Conservation (phyloP, 805 yeast genomes). For the Candida sithepensis region DNA sequence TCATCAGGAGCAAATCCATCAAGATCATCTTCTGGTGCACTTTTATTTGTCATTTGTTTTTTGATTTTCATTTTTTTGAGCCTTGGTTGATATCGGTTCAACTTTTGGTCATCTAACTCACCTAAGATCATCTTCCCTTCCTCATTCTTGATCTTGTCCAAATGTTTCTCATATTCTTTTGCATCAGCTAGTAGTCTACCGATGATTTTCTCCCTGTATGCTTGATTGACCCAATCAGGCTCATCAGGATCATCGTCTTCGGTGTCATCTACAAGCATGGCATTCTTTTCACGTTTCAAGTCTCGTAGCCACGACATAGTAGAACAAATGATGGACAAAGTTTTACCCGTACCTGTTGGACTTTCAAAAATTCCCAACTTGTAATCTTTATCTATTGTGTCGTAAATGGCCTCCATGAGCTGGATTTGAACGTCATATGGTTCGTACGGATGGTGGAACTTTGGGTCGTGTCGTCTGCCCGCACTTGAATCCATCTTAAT, state of each 20-base stretch:
- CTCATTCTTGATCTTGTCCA: conserved; percentile 33
- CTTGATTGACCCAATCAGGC: conserved; percentile 38
- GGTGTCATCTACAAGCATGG: conserved; percentile 8
- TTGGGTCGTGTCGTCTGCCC: neutral
- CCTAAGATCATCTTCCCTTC: conserved; percentile 21
- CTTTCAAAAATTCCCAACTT: conserved; percentile 84
- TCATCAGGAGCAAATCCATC: conserved; percentile 33
- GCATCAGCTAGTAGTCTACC: conserved; percentile 27
- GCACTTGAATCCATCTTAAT: neutral
- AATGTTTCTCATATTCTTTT: conserved; percentile 38
- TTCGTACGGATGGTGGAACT: conserved; percentile 69
- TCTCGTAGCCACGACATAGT: conserved; percentile 71
- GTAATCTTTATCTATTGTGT: conserved; percentile 45
- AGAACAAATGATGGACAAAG: conserved; percentile 81
- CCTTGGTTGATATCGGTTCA: conserved; percentile 10
- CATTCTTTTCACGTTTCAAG: conserved; percentile 35
- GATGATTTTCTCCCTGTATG: conserved; percentile 32
- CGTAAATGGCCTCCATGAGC: conserved; percentile 74
- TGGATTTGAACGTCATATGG: conserved; percentile 79
- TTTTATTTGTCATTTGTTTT: neutral
- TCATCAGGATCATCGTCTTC: conserved; percentile 37
- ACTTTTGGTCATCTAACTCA: conserved; percentile 22
- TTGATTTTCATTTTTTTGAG: neutral
- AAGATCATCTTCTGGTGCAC: conserved; percentile 13
- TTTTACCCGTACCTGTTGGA: conserved; percentile 95